Evolutionary conservation across 768 basidiomycete genomes (phyloP), one percentile per base, ranked within the genome.

Genomic region (Austroboletus festivus): DNA sequence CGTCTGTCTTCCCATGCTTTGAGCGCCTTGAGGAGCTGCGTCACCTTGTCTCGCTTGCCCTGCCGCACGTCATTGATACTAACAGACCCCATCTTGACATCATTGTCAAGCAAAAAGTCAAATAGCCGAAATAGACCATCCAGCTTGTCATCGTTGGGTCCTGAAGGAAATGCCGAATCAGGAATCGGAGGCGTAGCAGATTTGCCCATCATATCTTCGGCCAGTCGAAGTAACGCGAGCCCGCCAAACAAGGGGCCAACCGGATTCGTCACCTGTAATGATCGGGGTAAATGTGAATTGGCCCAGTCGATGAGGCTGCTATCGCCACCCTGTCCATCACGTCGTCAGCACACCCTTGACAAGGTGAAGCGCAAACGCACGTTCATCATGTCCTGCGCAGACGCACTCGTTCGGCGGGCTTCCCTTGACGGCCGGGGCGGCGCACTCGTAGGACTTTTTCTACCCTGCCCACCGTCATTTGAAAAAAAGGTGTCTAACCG

Each of bases 41-140:
- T 57, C 51, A 95, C 80, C 72, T 90, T 93, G 38, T 87, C 85
- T 41, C 82, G 74, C 63, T 86, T 89, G 24, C 89, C 90, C 52
- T 82, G 80, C 43, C 90, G 76, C 28, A 98, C 77, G 68, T 98
- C 95, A 62, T 95, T 95, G 69, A 96, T 94, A 58, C 89, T 93
- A 26, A 97, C 86, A 52, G 83, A 81, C 9, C 89, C 93, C 75
- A 95, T 89, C 70, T 87, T 86, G 48, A 94, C 83, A 42, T 93
- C 93, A 51, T 92, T 90, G 58, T 94, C 92, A 40, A 97, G 77
- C 47, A 96, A 69, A 68, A 91, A 93, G 68, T 97, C 94, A 69
- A 96, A 95, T 47, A 95, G 71, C 48, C 80, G 76, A 73, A 95
- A 93, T 23, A 95, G 72, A 15, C 93, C 91, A 22, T 92, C 89